Conservation (phyloP, 2,329 filamentous ascomycete species). For the Ophiostoma triangulosporum region DNA sequence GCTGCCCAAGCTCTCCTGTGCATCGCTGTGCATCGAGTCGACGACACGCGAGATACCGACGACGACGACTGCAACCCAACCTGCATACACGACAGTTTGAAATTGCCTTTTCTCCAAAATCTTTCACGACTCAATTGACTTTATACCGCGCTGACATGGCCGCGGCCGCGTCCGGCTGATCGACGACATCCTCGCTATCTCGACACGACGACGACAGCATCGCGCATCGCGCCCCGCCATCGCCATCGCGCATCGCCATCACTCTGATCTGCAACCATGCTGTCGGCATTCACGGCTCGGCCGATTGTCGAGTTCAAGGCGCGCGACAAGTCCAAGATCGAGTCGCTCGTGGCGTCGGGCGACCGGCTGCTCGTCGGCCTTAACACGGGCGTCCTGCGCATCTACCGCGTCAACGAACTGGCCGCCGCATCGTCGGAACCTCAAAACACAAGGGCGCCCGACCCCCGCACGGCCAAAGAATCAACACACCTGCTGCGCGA, state of each 20-base stretch:
- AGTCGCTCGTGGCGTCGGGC: constrained; percentile 85
- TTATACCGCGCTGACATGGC: constrained; percentile 2
- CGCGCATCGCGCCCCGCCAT: neutral
- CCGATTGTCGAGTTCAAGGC: constrained; percentile 93
- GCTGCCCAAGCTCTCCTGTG: neutral
- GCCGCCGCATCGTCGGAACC: constrained; percentile 14
- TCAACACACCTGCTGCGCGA: constrained; percentile 79
- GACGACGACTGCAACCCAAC: neutral
- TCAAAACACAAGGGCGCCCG: constrained; percentile 1
- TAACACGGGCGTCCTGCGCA: constrained; percentile 73
- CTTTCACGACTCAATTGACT: neutral
- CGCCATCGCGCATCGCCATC: too few relatives aligned
- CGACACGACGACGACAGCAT: neutral
- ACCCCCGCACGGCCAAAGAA: constrained; percentile 20
- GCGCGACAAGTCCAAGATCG: constrained; percentile 93
- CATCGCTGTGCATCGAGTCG: neutral
- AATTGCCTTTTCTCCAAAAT: too few relatives aligned
- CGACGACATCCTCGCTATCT: neutral
- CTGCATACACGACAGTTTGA: too few relatives aligned
- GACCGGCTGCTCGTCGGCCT: constrained; percentile 86
- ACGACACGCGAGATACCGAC: neutral
- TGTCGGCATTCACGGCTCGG: constrained; percentile 92
- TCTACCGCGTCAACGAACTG: constrained; percentile 78
- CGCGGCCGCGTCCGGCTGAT: constrained; percentile 8
- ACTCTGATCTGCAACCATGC: constrained; percentile 59